A percentile compares a stretch with the other conserved stretches of the same genome.
Conservation (phyloP, 1,284 basidiomycete species). For the Chondrostereum purpureum region DNA sequence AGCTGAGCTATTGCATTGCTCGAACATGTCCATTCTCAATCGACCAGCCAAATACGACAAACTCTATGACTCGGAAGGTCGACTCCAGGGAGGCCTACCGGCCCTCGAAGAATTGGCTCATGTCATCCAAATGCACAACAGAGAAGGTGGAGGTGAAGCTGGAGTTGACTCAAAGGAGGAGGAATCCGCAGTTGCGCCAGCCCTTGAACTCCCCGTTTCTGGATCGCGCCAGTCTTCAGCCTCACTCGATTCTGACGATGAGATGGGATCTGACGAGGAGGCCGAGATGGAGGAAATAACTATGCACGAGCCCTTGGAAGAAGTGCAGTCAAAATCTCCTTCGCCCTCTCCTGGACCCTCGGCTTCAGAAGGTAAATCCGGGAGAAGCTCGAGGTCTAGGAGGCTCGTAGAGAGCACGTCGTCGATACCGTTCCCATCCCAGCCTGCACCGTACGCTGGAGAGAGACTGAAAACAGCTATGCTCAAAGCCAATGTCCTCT, state of each 20-base stretch:
- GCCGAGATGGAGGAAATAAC: conserved; percentile 72
- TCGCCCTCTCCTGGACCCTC: background rate
- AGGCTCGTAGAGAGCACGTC: conserved; percentile 25
- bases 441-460: conserved; percentile 46
- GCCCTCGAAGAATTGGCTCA: conserved; percentile 79
- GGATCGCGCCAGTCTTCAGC: background rate
- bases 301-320: conserved; percentile 42
- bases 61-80: conserved; percentile 75
- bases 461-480: conserved; percentile 76
- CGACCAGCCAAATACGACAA: conserved; percentile 63
- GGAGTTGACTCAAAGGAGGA: conserved; percentile 48
- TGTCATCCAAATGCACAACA: conserved; percentile 56
- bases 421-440: conserved; percentile 20
- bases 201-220: background rate
- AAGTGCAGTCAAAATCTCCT: background rate
- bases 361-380: conserved; percentile 8
- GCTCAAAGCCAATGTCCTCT: conserved; percentile 65
- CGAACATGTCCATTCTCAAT: conserved; percentile 96
- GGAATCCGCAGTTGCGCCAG: conserved; percentile 32
- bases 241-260: conserved; percentile 2
- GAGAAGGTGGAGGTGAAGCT: conserved; percentile 48
- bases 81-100: conserved; percentile 74
- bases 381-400: conserved; percentile 45
- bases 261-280: conserved; percentile 51
- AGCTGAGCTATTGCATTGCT: conserved; percentile 95